phyloP scores from a whole-genome alignment of 441 rosid species.

The Erodium moschatum region DNA sequence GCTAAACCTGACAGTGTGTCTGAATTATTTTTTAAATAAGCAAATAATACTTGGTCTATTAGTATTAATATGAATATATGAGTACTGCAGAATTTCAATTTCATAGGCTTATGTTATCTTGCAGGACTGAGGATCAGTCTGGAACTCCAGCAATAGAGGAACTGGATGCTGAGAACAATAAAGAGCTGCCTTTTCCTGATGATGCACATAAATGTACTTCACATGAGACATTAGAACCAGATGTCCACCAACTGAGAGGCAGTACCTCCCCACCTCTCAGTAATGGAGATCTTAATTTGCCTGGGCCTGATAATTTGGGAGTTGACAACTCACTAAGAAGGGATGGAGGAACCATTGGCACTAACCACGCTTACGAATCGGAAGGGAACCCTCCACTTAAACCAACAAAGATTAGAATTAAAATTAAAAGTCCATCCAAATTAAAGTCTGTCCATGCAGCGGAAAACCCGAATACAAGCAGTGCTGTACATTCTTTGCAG shows the following conservation, averaged over 20 bases:
- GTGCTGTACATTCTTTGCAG: constrained; percentile 24
- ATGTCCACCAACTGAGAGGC: constrained; percentile 20
- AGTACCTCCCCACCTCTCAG: constrained; percentile 22
- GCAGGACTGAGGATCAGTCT: constrained; percentile 41
- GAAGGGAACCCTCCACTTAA: constrained; percentile 41
- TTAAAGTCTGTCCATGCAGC: constrained; percentile 23
- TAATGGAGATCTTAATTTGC: constrained; percentile 18
- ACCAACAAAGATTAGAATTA: constrained; percentile 49
- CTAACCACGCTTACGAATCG: constrained; percentile 31
- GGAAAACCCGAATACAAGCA: constrained; percentile 27
- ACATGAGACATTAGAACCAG: constrained; percentile 16
- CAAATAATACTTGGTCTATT: not conserved
- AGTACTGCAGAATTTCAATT: constrained; percentile 7
- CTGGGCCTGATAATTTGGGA: constrained; percentile 20
- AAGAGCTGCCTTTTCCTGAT: constrained; percentile 22
- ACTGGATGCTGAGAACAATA: constrained; percentile 22
- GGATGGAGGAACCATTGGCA: constrained; percentile 25
- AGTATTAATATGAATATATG: not conserved
- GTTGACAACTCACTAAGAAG: constrained; percentile 18
- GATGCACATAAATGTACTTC: constrained; percentile 23
- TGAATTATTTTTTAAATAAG: constrained; percentile 13
- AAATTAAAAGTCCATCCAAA: constrained; percentile 32
- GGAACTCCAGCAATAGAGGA: constrained; percentile 26
- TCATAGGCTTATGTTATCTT: constrained; percentile 28
- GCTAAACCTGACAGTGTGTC: constrained; percentile 26